Conservation (phyloP, 345 rosid genomes). For the Arabis hirsuta region DNA sequence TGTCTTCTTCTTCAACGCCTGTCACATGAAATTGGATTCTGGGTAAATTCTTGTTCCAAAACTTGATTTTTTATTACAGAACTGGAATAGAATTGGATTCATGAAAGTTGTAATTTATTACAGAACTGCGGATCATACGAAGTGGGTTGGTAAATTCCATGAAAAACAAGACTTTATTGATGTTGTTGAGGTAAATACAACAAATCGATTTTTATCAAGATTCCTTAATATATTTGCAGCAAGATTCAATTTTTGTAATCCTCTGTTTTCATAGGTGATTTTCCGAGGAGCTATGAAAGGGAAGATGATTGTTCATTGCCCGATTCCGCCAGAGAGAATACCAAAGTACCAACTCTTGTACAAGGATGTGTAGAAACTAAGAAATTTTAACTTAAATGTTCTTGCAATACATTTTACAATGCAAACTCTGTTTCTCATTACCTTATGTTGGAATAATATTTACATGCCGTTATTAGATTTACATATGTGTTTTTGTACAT, state of each 20-base stretch:
- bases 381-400: neutral
- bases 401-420: neutral
- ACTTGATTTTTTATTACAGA: conserved; percentile 43
- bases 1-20: conserved; percentile 90
- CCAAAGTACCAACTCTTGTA: conserved; percentile 81
- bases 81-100: conserved; percentile 42
- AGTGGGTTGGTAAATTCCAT: conserved; percentile 87
- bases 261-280: conserved; percentile 58
- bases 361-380: conserved; percentile 55
- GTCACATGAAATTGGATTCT: conserved; percentile 96
- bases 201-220: neutral
- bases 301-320: conserved; percentile 79
- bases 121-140: conserved; percentile 92
- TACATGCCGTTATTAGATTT: conserved; percentile 12
- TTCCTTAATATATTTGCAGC: too few relatives aligned
- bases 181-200: conserved; percentile 71
- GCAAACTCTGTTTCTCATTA: conserved; percentile 29
- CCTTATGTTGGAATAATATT: conserved; percentile 10
- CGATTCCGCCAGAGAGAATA: conserved; percentile 77
- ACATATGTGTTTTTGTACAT: conserved; percentile 12
- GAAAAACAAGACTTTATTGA: conserved; percentile 88
- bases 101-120: conserved; percentile 2
- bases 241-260: neutral
- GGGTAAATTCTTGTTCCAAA: conserved; percentile 50
- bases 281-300: conserved; percentile 97